Evolutionary conservation across 2,329 filamentous ascomycete species (phyloP).

Genomic region (Colletotrichum sojae): DNA sequence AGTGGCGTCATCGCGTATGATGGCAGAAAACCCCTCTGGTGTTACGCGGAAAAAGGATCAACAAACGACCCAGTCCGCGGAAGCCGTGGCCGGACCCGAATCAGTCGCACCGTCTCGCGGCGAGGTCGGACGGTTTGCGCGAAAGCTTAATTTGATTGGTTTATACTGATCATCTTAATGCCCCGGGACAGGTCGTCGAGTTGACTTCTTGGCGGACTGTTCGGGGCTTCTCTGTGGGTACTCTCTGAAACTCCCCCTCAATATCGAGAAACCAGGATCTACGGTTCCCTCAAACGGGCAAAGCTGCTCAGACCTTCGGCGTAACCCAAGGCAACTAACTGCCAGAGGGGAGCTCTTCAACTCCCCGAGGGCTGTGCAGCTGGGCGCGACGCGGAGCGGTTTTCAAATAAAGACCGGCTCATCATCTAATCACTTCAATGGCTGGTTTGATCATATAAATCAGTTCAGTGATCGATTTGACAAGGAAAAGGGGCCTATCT

Average conservation of each 20-base stretch:
- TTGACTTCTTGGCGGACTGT: slow-evolving; percentile 14
- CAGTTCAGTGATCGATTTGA: not conserved
- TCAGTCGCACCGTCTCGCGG: not conserved
- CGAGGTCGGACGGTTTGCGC: not conserved
- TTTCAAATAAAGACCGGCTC: not conserved
- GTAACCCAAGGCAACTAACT: not conserved
- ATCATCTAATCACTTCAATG: not conserved
- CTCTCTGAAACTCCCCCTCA: slow-evolving; percentile 28
- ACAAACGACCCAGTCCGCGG: not conserved
- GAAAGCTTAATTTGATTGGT: slow-evolving; percentile 26
- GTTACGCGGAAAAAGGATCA: too few species aligned
- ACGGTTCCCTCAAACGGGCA: not conserved
- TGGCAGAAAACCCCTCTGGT: not conserved
- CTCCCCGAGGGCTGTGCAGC: not conserved
- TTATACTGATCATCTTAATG: slow-evolving; percentile 26
- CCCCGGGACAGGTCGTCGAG: not conserved
- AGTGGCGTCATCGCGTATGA: not conserved
- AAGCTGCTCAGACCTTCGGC: slow-evolving; percentile 5
- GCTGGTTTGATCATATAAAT: not conserved
- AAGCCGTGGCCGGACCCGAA: slow-evolving; percentile 3
- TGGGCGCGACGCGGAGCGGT: too few species aligned
- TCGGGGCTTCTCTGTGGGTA: slow-evolving; percentile 8
- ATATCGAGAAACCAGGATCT: slow-evolving; percentile 19
- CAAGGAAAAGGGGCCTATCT: not conserved
- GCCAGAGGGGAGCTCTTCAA: not conserved